Percentiles rank a stretch among this genome's conserved stretches.
These are phyloP conservation scores for Trapa incisa DNA, from an alignment of 345 rosid genomes.

Conservation along the genomic window DNA sequence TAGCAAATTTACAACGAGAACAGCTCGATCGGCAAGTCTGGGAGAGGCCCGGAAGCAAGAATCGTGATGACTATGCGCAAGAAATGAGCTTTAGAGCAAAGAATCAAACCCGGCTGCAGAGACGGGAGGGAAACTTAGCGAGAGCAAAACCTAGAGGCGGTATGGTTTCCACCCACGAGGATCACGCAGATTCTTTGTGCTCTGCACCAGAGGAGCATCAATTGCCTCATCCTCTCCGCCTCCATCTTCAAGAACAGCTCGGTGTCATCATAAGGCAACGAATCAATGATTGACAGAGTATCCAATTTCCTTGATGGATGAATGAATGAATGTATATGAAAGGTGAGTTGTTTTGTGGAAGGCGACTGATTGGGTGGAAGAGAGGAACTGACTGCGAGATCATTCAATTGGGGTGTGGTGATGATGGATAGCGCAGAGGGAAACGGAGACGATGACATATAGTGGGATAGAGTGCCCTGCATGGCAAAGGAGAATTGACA, in stretches of 20 bases:
- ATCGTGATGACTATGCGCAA: slow-evolving; percentile 3
- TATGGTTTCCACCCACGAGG: slow-evolving; percentile 60
- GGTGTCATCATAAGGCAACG: slow-evolving; percentile 2
- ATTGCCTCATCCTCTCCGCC: slow-evolving; percentile 24
- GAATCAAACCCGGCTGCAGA: slow-evolving; percentile 6
- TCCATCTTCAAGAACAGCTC: slow-evolving; percentile 20
- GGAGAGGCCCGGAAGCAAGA: slow-evolving; percentile 12
- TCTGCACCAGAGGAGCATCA: slow-evolving; percentile 35
- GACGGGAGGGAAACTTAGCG: slow-evolving; percentile 21
- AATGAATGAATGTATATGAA: not conserved
- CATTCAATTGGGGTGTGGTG: not conserved
- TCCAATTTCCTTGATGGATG: not conserved
- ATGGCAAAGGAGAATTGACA: not conserved
- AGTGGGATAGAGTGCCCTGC: not conserved
- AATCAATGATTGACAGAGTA: not conserved
- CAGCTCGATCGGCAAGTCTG: slow-evolving; percentile 6
- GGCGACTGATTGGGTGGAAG: not conserved
- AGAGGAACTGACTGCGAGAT: not conserved
- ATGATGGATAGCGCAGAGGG: not conserved
- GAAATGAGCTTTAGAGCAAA: not conserved
- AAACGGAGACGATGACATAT: too few relatives aligned
- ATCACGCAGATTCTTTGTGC: slow-evolving; percentile 23
- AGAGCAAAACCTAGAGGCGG: slow-evolving; percentile 47
- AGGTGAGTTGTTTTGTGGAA: not conserved
- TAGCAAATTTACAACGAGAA: not conserved